phyloP scores from a whole-genome alignment of 2,329 filamentous ascomycete species.

The Botrytis galanthina region DNA sequence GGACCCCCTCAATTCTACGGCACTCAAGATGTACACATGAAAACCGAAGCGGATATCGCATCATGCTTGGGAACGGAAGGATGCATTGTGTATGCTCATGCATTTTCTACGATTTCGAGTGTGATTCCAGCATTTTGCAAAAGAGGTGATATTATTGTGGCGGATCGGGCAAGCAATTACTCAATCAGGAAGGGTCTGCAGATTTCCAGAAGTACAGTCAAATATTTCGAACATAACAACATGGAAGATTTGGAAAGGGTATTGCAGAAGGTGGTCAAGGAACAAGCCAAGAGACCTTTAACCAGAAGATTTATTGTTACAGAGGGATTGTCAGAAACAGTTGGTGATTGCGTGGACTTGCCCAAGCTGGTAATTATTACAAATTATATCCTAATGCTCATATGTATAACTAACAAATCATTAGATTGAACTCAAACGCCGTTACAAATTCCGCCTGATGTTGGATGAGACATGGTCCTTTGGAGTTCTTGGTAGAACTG shows the following conservation, averaged over 20 bases:
- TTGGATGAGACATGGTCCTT: constrained; percentile 98
- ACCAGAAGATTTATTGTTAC: constrained; percentile 95
- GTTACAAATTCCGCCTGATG: constrained; percentile 97
- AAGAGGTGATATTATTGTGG: constrained; percentile 94
- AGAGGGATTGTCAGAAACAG: constrained; percentile 88
- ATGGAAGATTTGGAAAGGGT: constrained; percentile 89
- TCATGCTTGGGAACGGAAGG: constrained; percentile 82
- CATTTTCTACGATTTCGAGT: constrained; percentile 94
- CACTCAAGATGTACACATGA: constrained; percentile 97
- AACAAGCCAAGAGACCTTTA: constrained; percentile 78
- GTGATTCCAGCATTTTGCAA: constrained; percentile 98
- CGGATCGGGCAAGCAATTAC: constrained; percentile 90
- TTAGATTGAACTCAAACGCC: constrained; percentile 85
- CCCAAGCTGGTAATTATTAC: constrained; percentile 69
- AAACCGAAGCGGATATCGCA: constrained; percentile 91
- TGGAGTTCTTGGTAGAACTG: constrained; percentile 86
- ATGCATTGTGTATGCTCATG: constrained; percentile 93
- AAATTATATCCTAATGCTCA: neutral
- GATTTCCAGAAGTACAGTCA: constrained; percentile 83
- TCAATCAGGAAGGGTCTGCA: constrained; percentile 92
- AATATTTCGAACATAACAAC: constrained; percentile 95
- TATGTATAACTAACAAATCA: constrained; percentile 14
- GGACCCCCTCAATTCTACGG: constrained; percentile 98
- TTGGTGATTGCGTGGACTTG: constrained; percentile 80
- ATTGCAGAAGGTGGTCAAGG: constrained; percentile 79